Evolutionary conservation across 1,284 basidiomycete species (phyloP).

Genomic region (Sphagnurus paluster): DNA sequence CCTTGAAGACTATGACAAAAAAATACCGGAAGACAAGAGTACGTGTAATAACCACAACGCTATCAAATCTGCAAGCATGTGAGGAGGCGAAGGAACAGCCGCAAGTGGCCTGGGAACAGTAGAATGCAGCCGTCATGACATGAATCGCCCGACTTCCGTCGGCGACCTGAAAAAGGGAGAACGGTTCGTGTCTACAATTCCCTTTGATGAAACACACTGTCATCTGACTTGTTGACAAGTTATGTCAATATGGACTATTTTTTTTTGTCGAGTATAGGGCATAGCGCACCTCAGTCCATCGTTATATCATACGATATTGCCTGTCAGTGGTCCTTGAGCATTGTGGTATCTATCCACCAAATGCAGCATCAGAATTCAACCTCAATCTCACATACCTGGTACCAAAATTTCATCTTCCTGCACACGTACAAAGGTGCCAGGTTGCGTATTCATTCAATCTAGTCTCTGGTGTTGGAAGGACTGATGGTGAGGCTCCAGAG

Average conservation of each 20-base stretch:
- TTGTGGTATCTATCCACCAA: slow-evolving; percentile 10
- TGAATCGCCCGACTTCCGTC: slow-evolving; percentile 29
- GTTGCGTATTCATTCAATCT: slow-evolving; percentile 26
- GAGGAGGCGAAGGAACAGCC: slow-evolving; percentile 22
- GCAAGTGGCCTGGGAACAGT: slow-evolving; percentile 32
- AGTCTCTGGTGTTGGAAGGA: slow-evolving; percentile 18
- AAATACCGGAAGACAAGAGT: slow-evolving; percentile 20
- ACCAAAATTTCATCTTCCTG: slow-evolving; percentile 24
- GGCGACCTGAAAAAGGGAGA: slow-evolving; percentile 40
- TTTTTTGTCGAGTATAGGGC: slow-evolving; percentile 1
- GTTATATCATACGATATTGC: slow-evolving; percentile 32
- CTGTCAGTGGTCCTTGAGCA: slow-evolving; percentile 29
- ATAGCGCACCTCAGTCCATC: slow-evolving; percentile 1
- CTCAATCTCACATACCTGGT: slow-evolving; percentile 12
- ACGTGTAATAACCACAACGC: slow-evolving; percentile 27
- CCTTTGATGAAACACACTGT: background rate
- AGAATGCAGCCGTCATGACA: slow-evolving; percentile 33
- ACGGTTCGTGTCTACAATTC: slow-evolving; percentile 21
- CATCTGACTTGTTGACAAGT: slow-evolving; percentile 15
- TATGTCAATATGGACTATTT: slow-evolving; percentile 36
- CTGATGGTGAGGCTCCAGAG: slow-evolving; percentile 31
- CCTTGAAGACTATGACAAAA: slow-evolving; percentile 7
- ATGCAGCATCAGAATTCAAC: slow-evolving; percentile 9
- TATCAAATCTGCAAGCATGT: slow-evolving; percentile 25
- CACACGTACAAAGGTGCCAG: slow-evolving; percentile 22